Conservation (phyloP, 2,329 filamentous ascomycete genomes). For the Colletotrichum theobromicola region DNA sequence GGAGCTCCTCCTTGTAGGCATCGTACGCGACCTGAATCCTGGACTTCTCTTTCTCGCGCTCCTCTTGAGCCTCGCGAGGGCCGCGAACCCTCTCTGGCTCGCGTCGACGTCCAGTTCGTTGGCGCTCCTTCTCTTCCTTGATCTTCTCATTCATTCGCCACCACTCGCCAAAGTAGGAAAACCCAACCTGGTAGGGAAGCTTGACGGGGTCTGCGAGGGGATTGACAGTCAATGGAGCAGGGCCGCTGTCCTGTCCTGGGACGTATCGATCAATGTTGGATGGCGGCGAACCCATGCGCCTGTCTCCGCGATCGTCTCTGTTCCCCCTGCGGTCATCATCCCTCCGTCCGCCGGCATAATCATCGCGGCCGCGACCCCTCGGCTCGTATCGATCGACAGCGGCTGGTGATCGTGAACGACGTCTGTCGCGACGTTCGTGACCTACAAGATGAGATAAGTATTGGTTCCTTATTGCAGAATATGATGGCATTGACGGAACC, state of each 20-base stretch:
- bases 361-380: constrained; percentile 68
- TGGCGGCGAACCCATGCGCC: constrained; percentile 65
- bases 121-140: constrained; percentile 80
- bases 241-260: constrained; percentile 69
- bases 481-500: background rate
- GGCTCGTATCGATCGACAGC: constrained; percentile 81
- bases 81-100: constrained; percentile 68
- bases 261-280: constrained; percentile 86
- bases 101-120: constrained; percentile 71
- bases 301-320: constrained; percentile 44
- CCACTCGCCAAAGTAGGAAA: constrained; percentile 87
- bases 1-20: constrained; percentile 70
- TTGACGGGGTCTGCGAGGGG: constrained; percentile 75
- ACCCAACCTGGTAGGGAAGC: constrained; percentile 80
- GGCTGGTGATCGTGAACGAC: constrained; percentile 73
- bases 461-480: background rate
- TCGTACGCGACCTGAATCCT: constrained; percentile 77
- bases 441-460: constrained; percentile 39
- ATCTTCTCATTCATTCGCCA: constrained; percentile 84
- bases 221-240: constrained; percentile 57
- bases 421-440: constrained; percentile 64
- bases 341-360: constrained; percentile 60
- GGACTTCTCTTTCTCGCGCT: constrained; percentile 79
- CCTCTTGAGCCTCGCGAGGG: constrained; percentile 70
- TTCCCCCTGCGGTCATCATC: constrained; percentile 57